Base-by-base conservation (phyloP, 192 early-diverging fungal genomes). In the Backusella parvicylindrica region DNA sequence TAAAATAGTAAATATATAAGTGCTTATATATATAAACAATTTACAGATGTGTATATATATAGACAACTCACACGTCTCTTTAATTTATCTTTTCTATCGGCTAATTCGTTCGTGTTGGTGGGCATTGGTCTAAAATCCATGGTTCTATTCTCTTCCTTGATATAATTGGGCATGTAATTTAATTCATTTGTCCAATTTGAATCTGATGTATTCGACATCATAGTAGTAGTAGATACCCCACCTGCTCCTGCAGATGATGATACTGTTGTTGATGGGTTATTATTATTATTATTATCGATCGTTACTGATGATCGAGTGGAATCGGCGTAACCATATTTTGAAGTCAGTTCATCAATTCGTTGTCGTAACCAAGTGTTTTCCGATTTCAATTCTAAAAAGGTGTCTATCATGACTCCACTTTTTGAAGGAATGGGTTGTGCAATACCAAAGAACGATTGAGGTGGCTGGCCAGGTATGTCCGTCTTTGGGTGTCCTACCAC, bases 371-470 rank as follows among this genome's bases (percentile, higher is more conserved):
- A 75, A 70, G 84, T 81, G 47, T 85, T 85, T 72, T 85, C 84
- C 15, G 82, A 64, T 70, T 85, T 85, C 5, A 85, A 68, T 70
- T 85, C 84, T 15, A 85, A 60, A 68, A 85, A 84, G 15, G 80
- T 75, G 75, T 85, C 84, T 7, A 85, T 65, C 72, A 85, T 73
- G 15, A 73, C 64, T 7, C 77, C 79, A 53, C 79, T 74, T 21
- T 79, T 81, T 23, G 78, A 80, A 0, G 84, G 84, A 8, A 85
- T 79, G 2, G 81, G 77, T 69, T 82, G 84, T 23, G 83, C 83
- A 18, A 84, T 82, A 31, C 80, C 81, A 74, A 83, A 83, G 68
- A 84, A 84, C 21, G 82, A 83, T 28, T 81, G 76, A 0, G 83
- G 77, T 35, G 74, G 63, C 23, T 69, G 73, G 2, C 71, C 73